Evolutionary conservation across 1,284 basidiomycete genomes (phyloP).

Genomic region (Ustilago curta): DNA sequence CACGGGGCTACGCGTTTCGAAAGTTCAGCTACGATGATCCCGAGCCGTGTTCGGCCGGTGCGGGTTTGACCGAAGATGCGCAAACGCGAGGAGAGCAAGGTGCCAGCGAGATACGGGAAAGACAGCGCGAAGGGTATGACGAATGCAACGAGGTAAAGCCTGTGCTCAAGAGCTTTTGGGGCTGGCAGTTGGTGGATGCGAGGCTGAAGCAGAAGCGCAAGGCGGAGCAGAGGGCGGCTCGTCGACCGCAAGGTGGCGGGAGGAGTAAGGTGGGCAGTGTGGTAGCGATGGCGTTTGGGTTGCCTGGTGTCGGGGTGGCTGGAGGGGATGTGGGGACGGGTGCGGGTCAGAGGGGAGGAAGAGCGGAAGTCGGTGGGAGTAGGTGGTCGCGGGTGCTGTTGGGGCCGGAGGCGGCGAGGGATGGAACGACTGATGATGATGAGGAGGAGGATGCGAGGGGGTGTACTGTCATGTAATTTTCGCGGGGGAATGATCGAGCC

Average conservation of each 20-base stretch:
- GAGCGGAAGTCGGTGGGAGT: not conserved
- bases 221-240: slow-evolving; percentile 30
- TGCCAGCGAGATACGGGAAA: not conserved
- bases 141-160: slow-evolving; percentile 53
- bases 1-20: slow-evolving; percentile 37
- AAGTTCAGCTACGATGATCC: slow-evolving; percentile 48
- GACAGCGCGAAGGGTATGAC: slow-evolving; percentile 30
- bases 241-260: slow-evolving; percentile 13
- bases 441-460: slow-evolving; percentile 49
- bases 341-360: not conserved
- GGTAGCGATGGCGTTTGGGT: slow-evolving; percentile 40
- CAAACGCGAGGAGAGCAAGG: not conserved
- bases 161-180: slow-evolving; percentile 58
- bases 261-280: slow-evolving; percentile 23
- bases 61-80: not conserved
- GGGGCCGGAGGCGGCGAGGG: slow-evolving; percentile 1
- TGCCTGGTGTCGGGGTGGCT: slow-evolving; percentile 4
- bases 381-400: slow-evolving; percentile 25
- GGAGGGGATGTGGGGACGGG: not conserved
- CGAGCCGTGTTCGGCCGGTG: slow-evolving; percentile 7
- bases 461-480: slow-evolving; percentile 34
- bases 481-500: not conserved
- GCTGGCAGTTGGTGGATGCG: slow-evolving; percentile 54
- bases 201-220: slow-evolving; percentile 42
- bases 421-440: slow-evolving; percentile 13